These are phyloP conservation scores for Sporothrix euskadiensis DNA, from an alignment of 2,329 filamentous ascomycete genomes.

Conservation along the genomic window DNA sequence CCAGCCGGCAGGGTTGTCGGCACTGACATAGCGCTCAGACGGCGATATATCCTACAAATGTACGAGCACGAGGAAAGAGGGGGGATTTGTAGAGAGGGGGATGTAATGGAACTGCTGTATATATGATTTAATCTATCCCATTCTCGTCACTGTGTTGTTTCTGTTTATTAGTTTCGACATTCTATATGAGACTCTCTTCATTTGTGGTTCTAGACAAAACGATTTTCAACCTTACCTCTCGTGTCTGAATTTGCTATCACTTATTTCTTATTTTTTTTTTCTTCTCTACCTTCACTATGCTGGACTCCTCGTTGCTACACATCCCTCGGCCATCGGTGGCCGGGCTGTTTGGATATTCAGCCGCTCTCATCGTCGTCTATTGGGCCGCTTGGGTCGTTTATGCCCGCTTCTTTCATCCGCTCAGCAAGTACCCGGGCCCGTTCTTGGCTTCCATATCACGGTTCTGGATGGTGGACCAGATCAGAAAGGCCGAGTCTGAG, in stretches of 20 bases:
- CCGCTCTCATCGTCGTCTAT: not conserved
- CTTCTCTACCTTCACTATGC: not conserved
- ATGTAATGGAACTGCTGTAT: not conserved
- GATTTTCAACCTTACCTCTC: not conserved
- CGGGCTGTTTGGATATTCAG: not conserved
- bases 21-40: not conserved
- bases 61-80: not conserved
- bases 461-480: not conserved
- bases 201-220: not conserved
- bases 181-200: not conserved
- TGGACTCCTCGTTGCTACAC: not conserved
- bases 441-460: slow-evolving; percentile 11
- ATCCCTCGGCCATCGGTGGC: not conserved
- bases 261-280: not conserved
- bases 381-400: not conserved
- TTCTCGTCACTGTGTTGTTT: not conserved
- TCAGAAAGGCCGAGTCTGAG: not conserved
- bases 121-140: not conserved
- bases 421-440: not conserved
- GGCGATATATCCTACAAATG: not conserved
- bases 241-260: not conserved
- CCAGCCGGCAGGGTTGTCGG: no score
- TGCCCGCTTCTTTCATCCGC: not conserved
- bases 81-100: not conserved
- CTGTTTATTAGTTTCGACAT: not conserved